Conservation (phyloP, 352 stramenopile species). For the Globisporangium splendens region DNA sequence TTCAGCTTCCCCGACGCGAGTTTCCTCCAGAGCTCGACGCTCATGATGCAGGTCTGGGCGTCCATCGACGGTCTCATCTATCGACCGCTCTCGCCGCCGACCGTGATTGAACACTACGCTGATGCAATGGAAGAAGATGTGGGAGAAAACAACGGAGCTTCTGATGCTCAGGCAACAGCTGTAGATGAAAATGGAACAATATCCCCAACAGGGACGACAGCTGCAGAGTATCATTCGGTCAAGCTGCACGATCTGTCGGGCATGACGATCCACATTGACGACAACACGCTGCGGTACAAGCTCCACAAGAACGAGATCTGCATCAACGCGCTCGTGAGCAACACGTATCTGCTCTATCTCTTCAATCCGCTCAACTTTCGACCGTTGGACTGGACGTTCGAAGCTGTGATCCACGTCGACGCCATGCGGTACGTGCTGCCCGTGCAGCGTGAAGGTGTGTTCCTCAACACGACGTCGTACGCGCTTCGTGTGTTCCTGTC, state of each 20-base stretch:
- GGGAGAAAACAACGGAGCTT: background rate
- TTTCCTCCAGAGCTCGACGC: slow-evolving; percentile 58
- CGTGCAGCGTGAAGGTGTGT: slow-evolving; percentile 70
- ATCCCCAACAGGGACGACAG: slow-evolving; percentile 7
- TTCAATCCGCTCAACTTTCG: slow-evolving; percentile 84
- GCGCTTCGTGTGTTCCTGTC: slow-evolving; percentile 81
- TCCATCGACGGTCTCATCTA: slow-evolving; percentile 83
- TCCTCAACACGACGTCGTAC: slow-evolving; percentile 68
- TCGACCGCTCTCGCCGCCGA: slow-evolving; percentile 62
- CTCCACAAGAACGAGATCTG: slow-evolving; percentile 54
- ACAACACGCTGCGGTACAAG: slow-evolving; percentile 81
- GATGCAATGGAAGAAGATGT: slow-evolving; percentile 5
- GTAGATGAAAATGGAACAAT: background rate
- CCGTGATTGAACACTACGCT: slow-evolving; percentile 34
- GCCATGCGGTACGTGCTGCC: slow-evolving; percentile 44
- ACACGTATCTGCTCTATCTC: slow-evolving; percentile 85
- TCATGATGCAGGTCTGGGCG: slow-evolving; percentile 88
- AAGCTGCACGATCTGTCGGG: slow-evolving; percentile 82
- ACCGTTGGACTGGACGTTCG: slow-evolving; percentile 80
- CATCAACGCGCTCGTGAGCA: slow-evolving; percentile 80
- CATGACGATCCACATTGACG: slow-evolving; percentile 83
- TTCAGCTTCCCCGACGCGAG: slow-evolving; percentile 41
- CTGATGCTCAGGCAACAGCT: no score
- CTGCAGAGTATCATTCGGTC: slow-evolving; percentile 31
- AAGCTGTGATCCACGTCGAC: slow-evolving; percentile 60